A percentile compares a stretch with the other conserved stretches of the same genome.
These are phyloP conservation scores for Peniophora sp. DNA, from an alignment of 1,284 basidiomycete species.

Conservation along the genomic window DNA sequence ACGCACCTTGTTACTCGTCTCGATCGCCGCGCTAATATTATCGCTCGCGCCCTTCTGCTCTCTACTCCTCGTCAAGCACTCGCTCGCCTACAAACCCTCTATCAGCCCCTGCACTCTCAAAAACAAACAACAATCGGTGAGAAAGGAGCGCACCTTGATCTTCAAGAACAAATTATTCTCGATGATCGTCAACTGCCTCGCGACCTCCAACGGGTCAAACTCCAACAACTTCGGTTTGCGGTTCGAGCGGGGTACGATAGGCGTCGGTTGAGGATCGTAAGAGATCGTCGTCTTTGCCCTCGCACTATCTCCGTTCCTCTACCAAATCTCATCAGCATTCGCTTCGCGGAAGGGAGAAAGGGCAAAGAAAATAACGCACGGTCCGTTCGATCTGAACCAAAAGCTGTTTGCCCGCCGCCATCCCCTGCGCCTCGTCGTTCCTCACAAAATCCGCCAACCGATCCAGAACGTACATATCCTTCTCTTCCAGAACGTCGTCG, in stretches of 20 bases:
- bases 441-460: slow-evolving; percentile 73
- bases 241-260: slow-evolving; percentile 68
- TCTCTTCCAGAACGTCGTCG: slow-evolving; percentile 74
- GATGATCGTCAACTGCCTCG: slow-evolving; percentile 90
- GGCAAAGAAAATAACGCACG: slow-evolving; percentile 37
- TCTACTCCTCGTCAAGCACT: slow-evolving; percentile 80
- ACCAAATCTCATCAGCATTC: slow-evolving; percentile 3
- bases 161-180: slow-evolving; percentile 85
- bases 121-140: too few relatives aligned
- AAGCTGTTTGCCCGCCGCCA: slow-evolving; percentile 68
- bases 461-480: slow-evolving; percentile 72
- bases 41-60: slow-evolving; percentile 67
- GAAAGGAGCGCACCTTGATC: slow-evolving; percentile 46
- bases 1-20: slow-evolving; percentile 84
- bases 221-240: slow-evolving; percentile 83
- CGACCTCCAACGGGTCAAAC: slow-evolving; percentile 86
- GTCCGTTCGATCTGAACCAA: slow-evolving; percentile 67
- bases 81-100: slow-evolving; percentile 41
- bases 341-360: slow-evolving; percentile 6
- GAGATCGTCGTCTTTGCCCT: slow-evolving; percentile 37
- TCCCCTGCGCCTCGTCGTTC: slow-evolving; percentile 54
- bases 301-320: slow-evolving; percentile 54
- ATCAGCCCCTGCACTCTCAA: too few relatives aligned
- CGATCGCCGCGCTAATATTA: slow-evolving; percentile 87
- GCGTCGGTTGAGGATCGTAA: slow-evolving; percentile 54